These are phyloP conservation scores for Protomyces macrosporus DNA, from an alignment of 1,139 yeast genomes.

Conservation along the genomic window DNA sequence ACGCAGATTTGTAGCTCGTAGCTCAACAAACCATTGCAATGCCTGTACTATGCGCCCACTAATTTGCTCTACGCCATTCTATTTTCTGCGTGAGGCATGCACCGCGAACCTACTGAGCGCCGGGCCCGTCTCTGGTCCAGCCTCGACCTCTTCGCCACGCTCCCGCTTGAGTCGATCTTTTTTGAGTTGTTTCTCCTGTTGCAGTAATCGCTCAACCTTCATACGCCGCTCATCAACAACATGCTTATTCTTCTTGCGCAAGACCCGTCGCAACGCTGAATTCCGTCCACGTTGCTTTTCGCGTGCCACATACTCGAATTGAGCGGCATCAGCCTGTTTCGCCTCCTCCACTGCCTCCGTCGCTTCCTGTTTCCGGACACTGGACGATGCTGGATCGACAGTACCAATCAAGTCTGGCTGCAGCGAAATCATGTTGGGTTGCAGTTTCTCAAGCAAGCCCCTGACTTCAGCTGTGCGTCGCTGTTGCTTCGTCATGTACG, in stretches of 20 bases:
- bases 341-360: constrained; percentile 35
- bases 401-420: constrained; percentile 87
- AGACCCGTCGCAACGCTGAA: constrained; percentile 71
- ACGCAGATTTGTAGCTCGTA: neutral
- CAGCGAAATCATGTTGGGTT: constrained; percentile 85
- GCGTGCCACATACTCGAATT: constrained; percentile 41
- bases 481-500: constrained; percentile 85
- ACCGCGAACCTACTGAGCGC: constrained; percentile 37
- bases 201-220: constrained; percentile 72
- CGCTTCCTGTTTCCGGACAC: constrained; percentile 45
- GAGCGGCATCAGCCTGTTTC: constrained; percentile 41
- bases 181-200: constrained; percentile 69
- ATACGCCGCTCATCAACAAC: constrained; percentile 82
- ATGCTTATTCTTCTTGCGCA: constrained; percentile 79
- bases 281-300: constrained; percentile 62
- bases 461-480: constrained; percentile 92
- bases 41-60: neutral
- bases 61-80: neutral
- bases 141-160: constrained; percentile 42
- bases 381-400: constrained; percentile 56
- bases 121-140: constrained; percentile 35
- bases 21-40: neutral
- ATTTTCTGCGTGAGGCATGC: neutral
- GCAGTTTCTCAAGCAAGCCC: constrained; percentile 74
- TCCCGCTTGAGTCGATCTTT: constrained; percentile 48